phyloP scores from a whole-genome alignment of 768 basidiomycete genomes.

The Lactarius deliciosus region DNA sequence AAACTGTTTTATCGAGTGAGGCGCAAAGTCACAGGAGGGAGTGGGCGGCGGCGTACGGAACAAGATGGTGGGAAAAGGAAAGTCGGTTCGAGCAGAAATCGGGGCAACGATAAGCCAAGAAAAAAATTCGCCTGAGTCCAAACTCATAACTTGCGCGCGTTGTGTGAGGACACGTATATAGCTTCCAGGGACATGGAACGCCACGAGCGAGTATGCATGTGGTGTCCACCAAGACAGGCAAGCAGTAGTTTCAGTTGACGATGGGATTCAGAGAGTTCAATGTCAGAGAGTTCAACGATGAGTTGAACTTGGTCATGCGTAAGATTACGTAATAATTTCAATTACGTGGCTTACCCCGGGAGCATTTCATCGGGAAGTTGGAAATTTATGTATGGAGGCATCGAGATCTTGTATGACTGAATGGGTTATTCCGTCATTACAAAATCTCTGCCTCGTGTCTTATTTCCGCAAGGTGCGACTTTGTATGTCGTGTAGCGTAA shows the following conservation, averaged over 20 bases:
- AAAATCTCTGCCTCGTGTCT: constrained; percentile 20
- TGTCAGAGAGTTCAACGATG: background rate
- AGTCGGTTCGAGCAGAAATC: background rate
- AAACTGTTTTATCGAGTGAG: background rate
- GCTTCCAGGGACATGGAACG: background rate
- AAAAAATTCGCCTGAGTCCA: background rate
- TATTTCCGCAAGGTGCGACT: constrained; percentile 1
- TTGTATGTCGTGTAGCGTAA: background rate
- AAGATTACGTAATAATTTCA: constrained; percentile 18
- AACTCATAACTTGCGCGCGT: background rate
- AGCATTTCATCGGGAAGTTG: constrained; percentile 18
- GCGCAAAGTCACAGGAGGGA: background rate
- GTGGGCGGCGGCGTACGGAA: background rate
- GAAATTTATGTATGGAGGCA: background rate
- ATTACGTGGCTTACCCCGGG: constrained; percentile 13
- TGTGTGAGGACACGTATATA: background rate
- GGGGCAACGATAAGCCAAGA: background rate
- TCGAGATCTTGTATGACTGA: constrained; percentile 4
- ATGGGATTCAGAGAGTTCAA: background rate
- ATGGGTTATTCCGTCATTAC: constrained; percentile 7
- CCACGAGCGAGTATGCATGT: background rate
- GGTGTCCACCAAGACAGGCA: background rate
- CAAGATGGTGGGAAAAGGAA: constrained; percentile 7
- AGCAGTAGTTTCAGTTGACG: background rate
- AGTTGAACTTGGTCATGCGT: background rate